These are phyloP conservation scores for Fusarium tjaetaba DNA, from an alignment of 2,329 filamentous ascomycete genomes.

Conservation along the genomic window DNA sequence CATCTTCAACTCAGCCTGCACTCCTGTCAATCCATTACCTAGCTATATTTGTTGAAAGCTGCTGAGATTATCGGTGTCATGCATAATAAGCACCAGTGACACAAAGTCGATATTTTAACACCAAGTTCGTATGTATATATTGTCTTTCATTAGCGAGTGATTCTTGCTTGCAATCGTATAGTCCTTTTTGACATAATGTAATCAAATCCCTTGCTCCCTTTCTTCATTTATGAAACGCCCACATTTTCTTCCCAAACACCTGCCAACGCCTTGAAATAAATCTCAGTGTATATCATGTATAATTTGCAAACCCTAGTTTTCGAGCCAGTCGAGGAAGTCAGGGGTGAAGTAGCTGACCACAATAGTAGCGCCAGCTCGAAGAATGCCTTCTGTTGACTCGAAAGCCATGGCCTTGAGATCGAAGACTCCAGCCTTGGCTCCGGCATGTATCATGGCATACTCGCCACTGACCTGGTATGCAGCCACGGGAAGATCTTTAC, in stretches of 20 bases:
- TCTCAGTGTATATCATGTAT: conserved; percentile 11
- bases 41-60: not conserved
- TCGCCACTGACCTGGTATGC: conserved; percentile 98
- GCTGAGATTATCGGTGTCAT: not conserved
- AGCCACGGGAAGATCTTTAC: conserved; percentile 88
- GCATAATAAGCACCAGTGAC: not conserved
- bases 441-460: conserved; percentile 97
- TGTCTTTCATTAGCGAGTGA: not conserved
- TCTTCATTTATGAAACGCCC: conserved; percentile 10
- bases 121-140: not conserved
- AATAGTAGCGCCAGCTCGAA: conserved; percentile 92
- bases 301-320: conserved; percentile 52
- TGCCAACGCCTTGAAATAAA: conserved; percentile 16
- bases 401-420: conserved; percentile 95
- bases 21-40: not conserved
- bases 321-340: conserved; percentile 75
- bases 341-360: conserved; percentile 95
- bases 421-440: conserved; percentile 94
- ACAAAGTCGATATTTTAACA: not conserved
- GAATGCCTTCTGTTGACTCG: conserved; percentile 91
- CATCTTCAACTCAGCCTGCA: not conserved
- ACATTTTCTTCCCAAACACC: conserved; percentile 20
- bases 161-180: not conserved
- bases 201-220: conserved; percentile 14
- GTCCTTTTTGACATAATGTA: not conserved